These are phyloP conservation scores for Toxicodendron radicans DNA, from an alignment of 345 rosid species.

Conservation along the genomic window DNA sequence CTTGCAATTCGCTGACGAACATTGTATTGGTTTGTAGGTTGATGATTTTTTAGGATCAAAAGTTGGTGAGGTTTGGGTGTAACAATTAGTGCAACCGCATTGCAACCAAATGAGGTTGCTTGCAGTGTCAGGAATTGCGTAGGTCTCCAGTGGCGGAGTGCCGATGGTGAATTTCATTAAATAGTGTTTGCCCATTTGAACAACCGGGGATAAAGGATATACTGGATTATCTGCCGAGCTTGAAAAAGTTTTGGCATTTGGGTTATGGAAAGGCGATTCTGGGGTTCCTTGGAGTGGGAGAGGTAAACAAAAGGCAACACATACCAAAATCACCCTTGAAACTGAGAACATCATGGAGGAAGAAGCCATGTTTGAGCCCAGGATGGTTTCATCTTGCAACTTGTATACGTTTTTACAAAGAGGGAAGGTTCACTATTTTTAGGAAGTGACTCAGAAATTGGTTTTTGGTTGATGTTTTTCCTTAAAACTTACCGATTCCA, in stretches of 20 bases:
- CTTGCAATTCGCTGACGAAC: not conserved
- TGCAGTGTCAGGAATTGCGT: conserved; percentile 22
- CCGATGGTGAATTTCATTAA: not conserved
- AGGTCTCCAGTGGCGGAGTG: not conserved
- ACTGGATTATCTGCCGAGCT: not conserved
- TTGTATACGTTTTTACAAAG: too few species aligned
- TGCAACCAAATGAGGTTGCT: conserved; percentile 26
- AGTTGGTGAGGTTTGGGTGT: not conserved
- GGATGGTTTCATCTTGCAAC: too few species aligned
- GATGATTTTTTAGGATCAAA: conserved; percentile 15
- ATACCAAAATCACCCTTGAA: too few species aligned
- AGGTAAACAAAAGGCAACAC: not conserved
- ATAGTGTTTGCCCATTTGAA: not conserved
- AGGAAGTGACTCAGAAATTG: too few species aligned
- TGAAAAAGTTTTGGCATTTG: not conserved
- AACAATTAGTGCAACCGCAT: conserved; percentile 15
- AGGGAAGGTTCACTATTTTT: too few species aligned
- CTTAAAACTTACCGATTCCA: too few species aligned
- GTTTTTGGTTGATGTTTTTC: too few species aligned
- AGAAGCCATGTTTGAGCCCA: too few species aligned
- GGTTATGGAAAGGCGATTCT: conserved; percentile 24
- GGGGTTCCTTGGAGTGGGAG: conserved; percentile 22
- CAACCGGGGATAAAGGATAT: not conserved
- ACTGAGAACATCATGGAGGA: too few species aligned
- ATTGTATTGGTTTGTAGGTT: not conserved